Percentiles rank a stretch among this genome's conserved stretches.
phyloP scores from a whole-genome alignment of 305 asterid genomes.

The Ruellia speciosa region DNA sequence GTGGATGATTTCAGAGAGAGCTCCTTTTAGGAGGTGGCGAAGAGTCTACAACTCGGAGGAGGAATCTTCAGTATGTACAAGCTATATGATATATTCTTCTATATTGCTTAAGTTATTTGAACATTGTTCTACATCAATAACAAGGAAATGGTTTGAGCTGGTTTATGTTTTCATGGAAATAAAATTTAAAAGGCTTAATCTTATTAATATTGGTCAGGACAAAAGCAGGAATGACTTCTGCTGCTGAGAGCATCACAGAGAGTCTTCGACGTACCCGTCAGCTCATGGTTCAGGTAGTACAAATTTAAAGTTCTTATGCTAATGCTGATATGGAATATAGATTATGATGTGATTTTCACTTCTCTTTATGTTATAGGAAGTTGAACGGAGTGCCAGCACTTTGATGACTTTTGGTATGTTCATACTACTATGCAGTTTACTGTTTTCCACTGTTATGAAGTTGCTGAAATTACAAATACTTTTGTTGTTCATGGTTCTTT shows the following conservation, averaged over 20 bases:
- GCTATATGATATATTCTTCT: neutral
- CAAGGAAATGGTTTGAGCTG: slow-evolving; percentile 1
- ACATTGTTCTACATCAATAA: slow-evolving; percentile 3
- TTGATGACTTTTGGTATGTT: slow-evolving; percentile 79
- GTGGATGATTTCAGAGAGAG: slow-evolving; percentile 56
- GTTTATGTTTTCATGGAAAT: slow-evolving; percentile 12
- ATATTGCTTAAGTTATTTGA: neutral
- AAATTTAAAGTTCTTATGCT: slow-evolving; percentile 2
- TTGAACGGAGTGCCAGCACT: slow-evolving; percentile 81
- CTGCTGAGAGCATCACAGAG: slow-evolving; percentile 93
- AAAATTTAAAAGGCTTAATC: slow-evolving; percentile 5
- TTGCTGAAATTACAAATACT: no score
- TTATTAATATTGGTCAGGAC: slow-evolving; percentile 48
- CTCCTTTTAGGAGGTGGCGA: slow-evolving; percentile 94
- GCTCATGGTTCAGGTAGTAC: slow-evolving; percentile 83
- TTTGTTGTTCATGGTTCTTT: no score
- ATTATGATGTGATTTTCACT: slow-evolving; percentile 15
- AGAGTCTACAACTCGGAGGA: slow-evolving; percentile 88
- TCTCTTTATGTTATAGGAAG: slow-evolving; percentile 46
- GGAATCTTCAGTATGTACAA: slow-evolving; percentile 66
- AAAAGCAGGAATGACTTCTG: slow-evolving; percentile 93
- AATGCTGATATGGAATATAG: slow-evolving; percentile 1
- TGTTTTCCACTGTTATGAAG: neutral
- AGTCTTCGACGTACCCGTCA: slow-evolving; percentile 90
- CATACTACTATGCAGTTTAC: neutral